These are phyloP conservation scores for Pichia kudriavzevii DNA, from an alignment of 1,139 yeast genomes.

Conservation along the genomic window DNA sequence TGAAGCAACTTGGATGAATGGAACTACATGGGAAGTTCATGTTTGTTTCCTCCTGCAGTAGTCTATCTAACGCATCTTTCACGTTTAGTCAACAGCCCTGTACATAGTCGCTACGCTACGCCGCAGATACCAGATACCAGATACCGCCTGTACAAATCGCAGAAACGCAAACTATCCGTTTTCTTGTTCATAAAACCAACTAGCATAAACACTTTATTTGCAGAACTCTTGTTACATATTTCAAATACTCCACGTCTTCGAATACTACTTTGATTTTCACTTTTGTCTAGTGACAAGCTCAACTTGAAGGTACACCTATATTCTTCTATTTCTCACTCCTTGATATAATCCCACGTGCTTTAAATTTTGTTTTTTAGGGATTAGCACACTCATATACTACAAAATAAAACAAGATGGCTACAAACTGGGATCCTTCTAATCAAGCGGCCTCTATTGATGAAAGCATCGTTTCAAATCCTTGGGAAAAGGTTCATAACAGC, in stretches of 20 bases:
- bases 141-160: slow-evolving; percentile 1
- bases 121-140: too few relatives aligned
- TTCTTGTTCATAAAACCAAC: slow-evolving; percentile 3
- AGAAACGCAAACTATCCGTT: background rate
- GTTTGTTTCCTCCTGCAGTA: background rate
- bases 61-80: background rate
- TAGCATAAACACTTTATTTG: too few relatives aligned
- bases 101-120: slow-evolving; percentile 8
- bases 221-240: too few relatives aligned
- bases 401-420: too few relatives aligned
- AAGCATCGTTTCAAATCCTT: slow-evolving; percentile 21
- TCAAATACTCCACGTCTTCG: too few relatives aligned
- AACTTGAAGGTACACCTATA: too few relatives aligned
- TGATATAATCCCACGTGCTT: background rate
- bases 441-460: slow-evolving; percentile 21
- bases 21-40: background rate
- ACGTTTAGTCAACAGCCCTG: slow-evolving; percentile 4
- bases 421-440: slow-evolving; percentile 21
- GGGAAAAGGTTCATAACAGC: slow-evolving; percentile 22
- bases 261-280: too few relatives aligned
- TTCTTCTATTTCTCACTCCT: background rate
- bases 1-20: too few relatives aligned
- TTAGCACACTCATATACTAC: too few relatives aligned
- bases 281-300: too few relatives aligned
- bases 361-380: too few relatives aligned